phyloP scores from a whole-genome alignment of 805 yeast genomes.

The Ogataea zsoltii region DNA sequence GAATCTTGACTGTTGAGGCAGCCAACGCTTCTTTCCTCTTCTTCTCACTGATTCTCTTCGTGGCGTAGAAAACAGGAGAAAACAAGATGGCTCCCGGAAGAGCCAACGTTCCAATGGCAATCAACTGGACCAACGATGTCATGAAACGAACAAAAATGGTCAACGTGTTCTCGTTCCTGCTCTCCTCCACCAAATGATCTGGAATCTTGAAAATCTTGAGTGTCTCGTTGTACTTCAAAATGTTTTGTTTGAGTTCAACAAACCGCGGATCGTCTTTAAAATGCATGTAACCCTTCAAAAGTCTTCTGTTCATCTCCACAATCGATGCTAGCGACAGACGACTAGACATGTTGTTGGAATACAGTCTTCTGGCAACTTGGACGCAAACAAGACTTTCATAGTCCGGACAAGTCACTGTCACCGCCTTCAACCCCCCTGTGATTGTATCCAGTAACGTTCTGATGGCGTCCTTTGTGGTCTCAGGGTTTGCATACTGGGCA shows the following conservation, averaged over 20 bases:
- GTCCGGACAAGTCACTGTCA: conserved; percentile 86
- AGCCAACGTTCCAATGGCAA: conserved; percentile 60
- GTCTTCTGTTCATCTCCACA: conserved; percentile 87
- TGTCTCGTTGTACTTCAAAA: conserved; percentile 66
- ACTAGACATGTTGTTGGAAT: conserved; percentile 71
- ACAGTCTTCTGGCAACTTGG: conserved; percentile 89
- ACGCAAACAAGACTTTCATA: conserved; percentile 86
- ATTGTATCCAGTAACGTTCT: conserved; percentile 67
- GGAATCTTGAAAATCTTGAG: conserved; percentile 51
- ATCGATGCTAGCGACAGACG: conserved; percentile 77
- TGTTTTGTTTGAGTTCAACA: conserved; percentile 57
- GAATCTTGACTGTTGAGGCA: conserved; percentile 83
- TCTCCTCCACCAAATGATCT: conserved; percentile 59
- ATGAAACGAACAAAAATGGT: conserved; percentile 28
- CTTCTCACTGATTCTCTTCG: conserved; percentile 68
- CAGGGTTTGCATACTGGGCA: conserved; percentile 56
- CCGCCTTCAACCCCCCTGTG: conserved; percentile 74
- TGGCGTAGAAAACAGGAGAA: conserved; percentile 81
- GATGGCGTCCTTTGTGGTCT: conserved; percentile 71
- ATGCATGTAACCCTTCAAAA: conserved; percentile 77
- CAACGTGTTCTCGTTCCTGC: conserved; percentile 25
- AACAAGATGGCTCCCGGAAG: conserved; percentile 88
- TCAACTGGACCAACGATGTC: conserved; percentile 43
- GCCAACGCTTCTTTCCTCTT: conserved; percentile 82
- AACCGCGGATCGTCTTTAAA: conserved; percentile 72